Evolutionary conservation across 768 basidiomycete species (phyloP).

Genomic region (Tylopilus sp.): DNA sequence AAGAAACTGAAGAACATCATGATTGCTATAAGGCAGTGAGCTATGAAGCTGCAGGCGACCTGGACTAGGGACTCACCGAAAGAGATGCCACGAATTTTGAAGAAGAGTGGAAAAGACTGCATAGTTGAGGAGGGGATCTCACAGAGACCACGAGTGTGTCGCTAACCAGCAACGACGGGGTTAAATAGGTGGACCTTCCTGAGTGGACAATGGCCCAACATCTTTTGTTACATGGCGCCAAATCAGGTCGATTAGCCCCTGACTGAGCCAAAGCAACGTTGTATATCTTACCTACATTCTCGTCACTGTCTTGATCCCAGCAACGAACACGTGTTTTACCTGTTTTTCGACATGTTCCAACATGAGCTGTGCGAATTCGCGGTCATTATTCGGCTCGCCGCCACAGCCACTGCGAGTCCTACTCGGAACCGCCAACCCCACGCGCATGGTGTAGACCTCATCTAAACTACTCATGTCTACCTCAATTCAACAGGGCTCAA

Average conservation of each 20-base stretch:
- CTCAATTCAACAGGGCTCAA: background rate
- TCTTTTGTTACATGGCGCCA: background rate
- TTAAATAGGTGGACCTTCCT: conserved; percentile 8
- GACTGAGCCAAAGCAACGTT: background rate
- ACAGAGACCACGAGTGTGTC: conserved; percentile 16
- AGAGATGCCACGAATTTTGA: conserved; percentile 26
- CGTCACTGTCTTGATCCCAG: background rate
- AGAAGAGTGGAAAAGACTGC: conserved; percentile 31
- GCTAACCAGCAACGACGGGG: conserved; percentile 20
- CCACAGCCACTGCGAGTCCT: background rate
- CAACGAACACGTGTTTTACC: no score
- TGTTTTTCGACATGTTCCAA: no score
- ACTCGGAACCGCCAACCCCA: background rate
- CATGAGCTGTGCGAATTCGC: background rate
- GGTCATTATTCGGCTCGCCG: background rate
- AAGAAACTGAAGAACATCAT: conserved; percentile 43
- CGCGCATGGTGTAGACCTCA: no score
- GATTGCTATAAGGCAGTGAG: conserved; percentile 31
- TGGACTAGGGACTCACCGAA: conserved; percentile 26
- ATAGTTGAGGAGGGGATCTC: conserved; percentile 19
- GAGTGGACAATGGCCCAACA: no score
- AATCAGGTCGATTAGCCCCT: conserved; percentile 17
- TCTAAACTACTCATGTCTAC: conserved; percentile 12
- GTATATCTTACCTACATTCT: background rate
- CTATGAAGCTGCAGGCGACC: background rate